A percentile compares a stretch with the other conserved stretches of the same genome.
These are phyloP conservation scores for Solanum ahanhuiri DNA, from an alignment of 257 asterid genomes.

Conservation along the genomic window DNA sequence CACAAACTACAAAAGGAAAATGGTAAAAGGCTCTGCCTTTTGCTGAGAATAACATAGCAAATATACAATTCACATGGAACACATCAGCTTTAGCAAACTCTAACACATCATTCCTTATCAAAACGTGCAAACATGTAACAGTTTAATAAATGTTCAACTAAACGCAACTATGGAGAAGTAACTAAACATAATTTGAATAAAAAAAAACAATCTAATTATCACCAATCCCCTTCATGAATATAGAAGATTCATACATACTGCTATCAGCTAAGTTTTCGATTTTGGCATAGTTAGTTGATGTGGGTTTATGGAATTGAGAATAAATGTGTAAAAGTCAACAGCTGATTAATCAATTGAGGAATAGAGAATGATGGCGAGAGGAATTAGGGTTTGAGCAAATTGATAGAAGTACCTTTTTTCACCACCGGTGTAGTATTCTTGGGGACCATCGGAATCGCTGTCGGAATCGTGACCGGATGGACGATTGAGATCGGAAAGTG, in stretches of 20 bases:
- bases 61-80: background rate
- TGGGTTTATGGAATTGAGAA: background rate
- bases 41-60: background rate
- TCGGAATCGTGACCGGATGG: slow-evolving; percentile 65
- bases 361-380: background rate
- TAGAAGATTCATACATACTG: background rate
- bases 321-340: background rate
- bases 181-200: too few relatives aligned
- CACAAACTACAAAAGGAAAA: background rate
- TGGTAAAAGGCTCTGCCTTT: background rate
- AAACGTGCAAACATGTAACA: background rate
- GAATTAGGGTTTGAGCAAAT: slow-evolving; percentile 13
- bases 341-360: background rate
- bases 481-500: slow-evolving; percentile 89
- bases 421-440: slow-evolving; percentile 93
- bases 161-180: background rate
- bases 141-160: background rate
- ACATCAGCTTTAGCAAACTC: background rate
- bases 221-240: background rate
- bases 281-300: background rate
- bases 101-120: background rate
- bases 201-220: background rate
- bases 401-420: slow-evolving; percentile 63
- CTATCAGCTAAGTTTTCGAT: background rate
- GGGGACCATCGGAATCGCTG: slow-evolving; percentile 71